These are phyloP conservation scores for Zangia roseola DNA, from an alignment of 768 basidiomycete genomes.

Conservation along the genomic window DNA sequence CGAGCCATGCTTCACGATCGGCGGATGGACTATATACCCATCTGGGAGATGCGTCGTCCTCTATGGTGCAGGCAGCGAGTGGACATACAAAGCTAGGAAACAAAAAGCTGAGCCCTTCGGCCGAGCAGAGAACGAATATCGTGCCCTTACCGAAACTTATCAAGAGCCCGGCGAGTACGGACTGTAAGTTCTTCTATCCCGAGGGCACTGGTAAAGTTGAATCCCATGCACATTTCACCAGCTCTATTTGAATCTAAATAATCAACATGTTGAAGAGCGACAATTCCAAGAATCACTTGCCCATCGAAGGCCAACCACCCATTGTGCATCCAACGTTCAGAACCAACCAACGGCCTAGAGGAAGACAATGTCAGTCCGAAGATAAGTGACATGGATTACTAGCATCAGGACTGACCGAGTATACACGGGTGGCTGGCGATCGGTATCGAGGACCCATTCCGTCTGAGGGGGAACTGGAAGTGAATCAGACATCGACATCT, in stretches of 20 bases:
- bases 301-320: constrained; percentile 12
- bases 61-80: constrained; percentile 13
- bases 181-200: constrained; percentile 2
- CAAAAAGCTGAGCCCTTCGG: too few relatives aligned
- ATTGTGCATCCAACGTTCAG: constrained; percentile 13
- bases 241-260: constrained; percentile 9
- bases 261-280: neutral
- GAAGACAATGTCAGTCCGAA: too few relatives aligned
- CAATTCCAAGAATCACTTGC: constrained; percentile 6
- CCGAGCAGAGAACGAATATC: too few relatives aligned
- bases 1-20: constrained; percentile 22
- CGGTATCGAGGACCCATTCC: too few relatives aligned
- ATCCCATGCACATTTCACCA: constrained; percentile 15
- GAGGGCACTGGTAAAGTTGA: constrained; percentile 13
- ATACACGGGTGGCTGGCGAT: too few relatives aligned
- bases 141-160: constrained; percentile 21
- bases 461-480: too few relatives aligned
- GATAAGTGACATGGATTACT: too few relatives aligned
- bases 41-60: constrained; percentile 11
- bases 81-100: constrained; percentile 17
- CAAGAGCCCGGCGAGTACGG: constrained; percentile 12
- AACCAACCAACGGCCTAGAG: too few relatives aligned
- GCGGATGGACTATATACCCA: constrained; percentile 23
- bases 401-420: too few relatives aligned
- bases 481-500: too few relatives aligned